Base-by-base conservation (phyloP, 2,329 filamentous ascomycete genomes). In the Drechslera avenae region DNA sequence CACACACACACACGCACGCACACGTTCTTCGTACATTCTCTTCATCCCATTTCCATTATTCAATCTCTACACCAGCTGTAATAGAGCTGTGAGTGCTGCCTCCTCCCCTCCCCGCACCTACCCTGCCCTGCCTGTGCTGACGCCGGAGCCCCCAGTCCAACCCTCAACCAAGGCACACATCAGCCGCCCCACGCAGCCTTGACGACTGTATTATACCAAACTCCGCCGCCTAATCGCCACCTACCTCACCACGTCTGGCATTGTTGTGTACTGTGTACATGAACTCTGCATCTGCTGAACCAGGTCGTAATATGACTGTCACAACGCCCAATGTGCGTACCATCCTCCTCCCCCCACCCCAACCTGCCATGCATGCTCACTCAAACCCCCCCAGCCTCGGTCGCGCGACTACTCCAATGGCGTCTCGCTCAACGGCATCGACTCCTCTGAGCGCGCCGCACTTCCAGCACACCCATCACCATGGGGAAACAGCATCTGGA, bases 401-500 rank as follows among this genome's bases (percentile, higher is more conserved):
- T 50, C 67, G 50, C 69, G 68, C 59, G 64, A 71, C 39, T 65
- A 62, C 42, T 40, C 59, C 36, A 63, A 64, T 45, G 63, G 62
- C 31, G 55, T 67, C n/a, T 53, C 67, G 26, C 58, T 72, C 54
- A 69, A 68, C 52, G 60, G 58, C 46, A 52, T 54, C 19, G 68
- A 70, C 31, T 57, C 49, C 10, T 28, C 26, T 9, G 9, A 28
- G 26, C 26, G 26, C 26, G 26, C 26, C 40, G 68, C 71, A 8
- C 67, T 64, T 50, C 43, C 63, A 4, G 54, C 67, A 21, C 68
- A 67, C 34, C 41, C 68, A 9, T 48, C 62, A 28, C 50, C 60
- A 18, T 73, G 72, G 70, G 61, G 62, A 19, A 66, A 63, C 44
- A 73, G 64, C 64, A 74, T 73, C 39, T 74, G 72, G 72, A 71